Evolutionary conservation across 148 eudicot species (phyloP), one percentile per base, ranked within the genome.

Genomic region (Hydrangea macrophylla): DNA sequence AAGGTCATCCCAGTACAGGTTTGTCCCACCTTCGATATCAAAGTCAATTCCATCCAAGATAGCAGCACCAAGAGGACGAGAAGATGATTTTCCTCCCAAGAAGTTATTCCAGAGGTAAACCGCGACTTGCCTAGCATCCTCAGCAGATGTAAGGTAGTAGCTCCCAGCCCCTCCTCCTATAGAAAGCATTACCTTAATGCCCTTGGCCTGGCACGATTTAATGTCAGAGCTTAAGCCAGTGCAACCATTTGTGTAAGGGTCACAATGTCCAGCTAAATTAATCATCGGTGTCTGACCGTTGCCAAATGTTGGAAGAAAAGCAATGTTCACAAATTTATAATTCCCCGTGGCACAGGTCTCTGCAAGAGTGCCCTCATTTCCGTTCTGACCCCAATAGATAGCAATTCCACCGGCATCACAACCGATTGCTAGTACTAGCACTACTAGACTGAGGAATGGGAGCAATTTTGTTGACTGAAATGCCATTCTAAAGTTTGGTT

Each of bases 161-260:
- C 40, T 57, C 1, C 72, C 68, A 1, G 36, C 37, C 30, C 78
- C 78, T 26, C 81, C 84, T 0, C 84, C 81, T 18, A 81, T 62
- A 2, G 81, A 81, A 53, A 81, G 69, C 30, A 81, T 32, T 2
- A 81, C 79, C 70, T 70, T 79, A 18, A 75, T 28, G 8, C 78
- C 75, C 17, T 8, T 17, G 3, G 65, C 62, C 50, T 79, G 82
- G 28, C 82, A 79, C 2, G 35, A 55, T 25, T 61, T 55, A 2
- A 79, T 79, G n/a, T 56, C 72, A 1, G 56, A 40, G 66, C 78
- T 71, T 3, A 70, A 53, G 1, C 35, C 7, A 5, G 51, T 25
- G 59, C 79, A 79, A 3, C 73, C 75, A 22, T 62, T 64, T 3
- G 28, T 30, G 10, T 45, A 11, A 0, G 78, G 73, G 42, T 61